phyloP scores from a whole-genome alignment of 345 rosid species.

The Citrus australasica region DNA sequence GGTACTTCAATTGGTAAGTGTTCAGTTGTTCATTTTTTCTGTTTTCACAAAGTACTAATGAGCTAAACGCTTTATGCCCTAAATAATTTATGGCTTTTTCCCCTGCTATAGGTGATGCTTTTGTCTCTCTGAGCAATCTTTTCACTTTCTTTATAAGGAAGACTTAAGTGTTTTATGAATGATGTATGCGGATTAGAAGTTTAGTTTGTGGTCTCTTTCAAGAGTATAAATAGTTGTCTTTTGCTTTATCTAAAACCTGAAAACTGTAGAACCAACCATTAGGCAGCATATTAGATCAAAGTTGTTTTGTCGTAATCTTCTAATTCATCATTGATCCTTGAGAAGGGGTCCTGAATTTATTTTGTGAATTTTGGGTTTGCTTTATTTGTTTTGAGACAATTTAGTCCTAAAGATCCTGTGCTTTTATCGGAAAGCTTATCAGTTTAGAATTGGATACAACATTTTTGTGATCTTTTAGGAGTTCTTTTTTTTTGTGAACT shows the following conservation, averaged over 20 bases:
- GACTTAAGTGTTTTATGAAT: background rate
- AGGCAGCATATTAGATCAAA: background rate
- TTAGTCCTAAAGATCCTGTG: background rate
- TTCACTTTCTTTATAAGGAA: background rate
- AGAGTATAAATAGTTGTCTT: background rate
- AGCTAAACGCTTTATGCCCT: background rate
- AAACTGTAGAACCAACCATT: background rate
- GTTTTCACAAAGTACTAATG: conserved; percentile 6
- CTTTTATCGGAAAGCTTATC: background rate
- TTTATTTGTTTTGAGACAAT: background rate
- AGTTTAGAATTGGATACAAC: background rate
- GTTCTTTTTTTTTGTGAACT: background rate
- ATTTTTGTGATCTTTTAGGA: background rate
- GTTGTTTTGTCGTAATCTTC: too few species aligned
- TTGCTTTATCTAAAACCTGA: background rate
- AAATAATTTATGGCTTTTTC: background rate
- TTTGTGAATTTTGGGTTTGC: background rate
- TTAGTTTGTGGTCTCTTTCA: background rate
- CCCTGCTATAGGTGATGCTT: background rate
- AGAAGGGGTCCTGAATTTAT: background rate
- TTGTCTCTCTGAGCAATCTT: background rate
- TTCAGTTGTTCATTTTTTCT: conserved; percentile 1
- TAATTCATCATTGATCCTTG: background rate
- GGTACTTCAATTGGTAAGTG: conserved; percentile 94
- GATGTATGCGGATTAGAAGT: background rate